phyloP scores from a whole-genome alignment of 768 basidiomycete genomes.

The Suillus subluteus region DNA sequence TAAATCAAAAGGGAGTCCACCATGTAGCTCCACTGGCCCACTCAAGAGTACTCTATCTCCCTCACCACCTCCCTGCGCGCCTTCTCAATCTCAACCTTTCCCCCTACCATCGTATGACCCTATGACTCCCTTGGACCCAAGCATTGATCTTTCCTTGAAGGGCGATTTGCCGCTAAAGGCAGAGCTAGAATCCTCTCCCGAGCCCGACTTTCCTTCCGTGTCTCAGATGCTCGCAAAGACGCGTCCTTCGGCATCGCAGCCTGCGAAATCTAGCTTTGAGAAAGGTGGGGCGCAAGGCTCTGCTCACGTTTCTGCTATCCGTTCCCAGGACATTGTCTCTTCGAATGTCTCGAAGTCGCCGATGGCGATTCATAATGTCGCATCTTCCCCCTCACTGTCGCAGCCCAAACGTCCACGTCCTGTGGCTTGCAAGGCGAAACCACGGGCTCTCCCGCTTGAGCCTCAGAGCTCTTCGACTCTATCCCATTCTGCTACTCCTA shows the following conservation, averaged over 20 bases:
- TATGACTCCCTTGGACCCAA: slow-evolving; percentile 7
- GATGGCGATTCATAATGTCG: neutral
- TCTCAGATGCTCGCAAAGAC: slow-evolving; percentile 9
- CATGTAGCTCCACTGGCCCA: neutral
- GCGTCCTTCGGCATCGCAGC: neutral
- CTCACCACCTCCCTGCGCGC: slow-evolving; percentile 10
- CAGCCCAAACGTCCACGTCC: slow-evolving; percentile 2
- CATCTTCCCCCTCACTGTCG: neutral
- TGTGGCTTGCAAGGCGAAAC: neutral
- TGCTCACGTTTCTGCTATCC: neutral
- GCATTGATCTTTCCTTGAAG: slow-evolving; percentile 9
- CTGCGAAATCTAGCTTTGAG: neutral
- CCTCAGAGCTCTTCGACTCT: neutral
- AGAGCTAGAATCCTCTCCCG: slow-evolving; percentile 9
- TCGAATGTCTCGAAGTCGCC: too few relatives aligned
- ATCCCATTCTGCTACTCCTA: neutral
- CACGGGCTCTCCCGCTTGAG: neutral
- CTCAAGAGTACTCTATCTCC: neutral
- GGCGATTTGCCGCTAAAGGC: neutral
- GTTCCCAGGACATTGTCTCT: neutral
- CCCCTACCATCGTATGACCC: slow-evolving; percentile 10
- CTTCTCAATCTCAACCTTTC: slow-evolving; percentile 26
- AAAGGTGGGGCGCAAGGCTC: neutral
- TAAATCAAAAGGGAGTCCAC: neutral
- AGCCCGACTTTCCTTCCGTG: slow-evolving; percentile 8